These are phyloP conservation scores for Pisolithus albus DNA, from an alignment of 768 basidiomycete species.

Conservation along the genomic window DNA sequence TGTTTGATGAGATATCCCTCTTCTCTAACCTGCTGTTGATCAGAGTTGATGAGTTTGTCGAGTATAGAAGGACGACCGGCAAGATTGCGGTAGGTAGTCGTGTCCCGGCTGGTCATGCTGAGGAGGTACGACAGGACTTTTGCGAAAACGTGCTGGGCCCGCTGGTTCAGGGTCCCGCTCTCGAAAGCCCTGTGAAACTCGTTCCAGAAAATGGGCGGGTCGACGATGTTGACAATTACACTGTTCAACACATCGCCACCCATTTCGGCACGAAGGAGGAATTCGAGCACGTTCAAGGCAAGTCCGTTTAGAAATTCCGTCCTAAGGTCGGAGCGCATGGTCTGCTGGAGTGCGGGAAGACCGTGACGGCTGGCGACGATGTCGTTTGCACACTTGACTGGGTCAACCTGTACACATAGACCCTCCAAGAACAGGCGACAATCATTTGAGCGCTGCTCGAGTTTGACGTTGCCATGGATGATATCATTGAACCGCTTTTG, in stretches of 20 bases:
- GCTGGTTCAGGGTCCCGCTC: slow-evolving; percentile 25
- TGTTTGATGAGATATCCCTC: slow-evolving; percentile 37
- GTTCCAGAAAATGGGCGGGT: slow-evolving; percentile 49
- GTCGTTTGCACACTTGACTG: slow-evolving; percentile 30
- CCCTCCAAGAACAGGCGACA: slow-evolving; percentile 39
- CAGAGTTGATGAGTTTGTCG: slow-evolving; percentile 19
- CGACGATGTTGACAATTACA: slow-evolving; percentile 36
- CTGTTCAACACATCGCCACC: slow-evolving; percentile 37
- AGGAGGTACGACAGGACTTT: slow-evolving; percentile 48
- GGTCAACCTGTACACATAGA: slow-evolving; percentile 35
- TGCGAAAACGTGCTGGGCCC: slow-evolving; percentile 35
- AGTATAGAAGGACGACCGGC: slow-evolving; percentile 29
- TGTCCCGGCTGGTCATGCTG: slow-evolving; percentile 30
- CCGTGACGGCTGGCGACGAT: slow-evolving; percentile 33
- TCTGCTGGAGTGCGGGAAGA: slow-evolving; percentile 30
- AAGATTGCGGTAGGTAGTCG: slow-evolving; percentile 32
- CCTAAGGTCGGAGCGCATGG: slow-evolving; percentile 36
- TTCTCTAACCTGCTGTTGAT: slow-evolving; percentile 17
- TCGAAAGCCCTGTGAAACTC: slow-evolving; percentile 32
- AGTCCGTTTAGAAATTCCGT: slow-evolving; percentile 37
- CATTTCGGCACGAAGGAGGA: slow-evolving; percentile 35
- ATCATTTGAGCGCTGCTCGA: slow-evolving; percentile 21
- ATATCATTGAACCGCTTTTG: slow-evolving; percentile 31
- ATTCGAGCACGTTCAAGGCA: slow-evolving; percentile 31
- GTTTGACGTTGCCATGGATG: slow-evolving; percentile 20